Evolutionary conservation across 441 rosid species (phyloP), one percentile per base, ranked within the genome.

Genomic region (Gossypium laxum): DNA sequence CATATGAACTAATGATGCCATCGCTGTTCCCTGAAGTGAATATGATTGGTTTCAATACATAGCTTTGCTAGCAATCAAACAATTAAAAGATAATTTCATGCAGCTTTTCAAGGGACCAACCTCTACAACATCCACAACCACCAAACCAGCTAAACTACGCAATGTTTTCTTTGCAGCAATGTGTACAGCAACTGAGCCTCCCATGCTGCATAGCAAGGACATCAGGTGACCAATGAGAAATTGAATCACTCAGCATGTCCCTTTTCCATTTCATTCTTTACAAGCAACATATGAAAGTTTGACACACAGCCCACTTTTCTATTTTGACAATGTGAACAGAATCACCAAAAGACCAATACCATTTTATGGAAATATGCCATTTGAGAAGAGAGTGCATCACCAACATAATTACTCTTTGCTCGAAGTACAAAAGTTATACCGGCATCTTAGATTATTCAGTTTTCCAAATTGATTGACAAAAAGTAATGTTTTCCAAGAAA

Each of bases 181-280:
- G 76, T 94, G 98, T 65, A 94, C 89, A 60, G 96, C 96, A n/a
- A 94, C 93, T 5, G 99, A 91, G 34, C 98, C 99, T 72, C 99
- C 99, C 98, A 94, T 91, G 83, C 99, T 94, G 83, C 61, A 74
- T 66, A 74, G 47, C 32, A 55, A 73, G 43, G 72, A 63, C 26
- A 73, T 34, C 21, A 48, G 32, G 52, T 24, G 28, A 62, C 45
- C 11, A 51, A 14, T 5, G 24, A 61, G 32, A 61, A 24, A 26
- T 15, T 58, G n/a, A 12, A 30, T 38, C 15, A 15, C 34, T 26
- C 11, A 38, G 51, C 15, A 63, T 10, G 12, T 41, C 10, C 5
- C 30, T 67, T 15, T 47, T 0, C 58, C 8, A 26, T 26, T 50
- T 50, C 45, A 50, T 50, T 50, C 62, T 51, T 68, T 51, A 45